phyloP scores from a whole-genome alignment of 2,329 filamentous ascomycete species.

The Ophiostoma populinum region DNA sequence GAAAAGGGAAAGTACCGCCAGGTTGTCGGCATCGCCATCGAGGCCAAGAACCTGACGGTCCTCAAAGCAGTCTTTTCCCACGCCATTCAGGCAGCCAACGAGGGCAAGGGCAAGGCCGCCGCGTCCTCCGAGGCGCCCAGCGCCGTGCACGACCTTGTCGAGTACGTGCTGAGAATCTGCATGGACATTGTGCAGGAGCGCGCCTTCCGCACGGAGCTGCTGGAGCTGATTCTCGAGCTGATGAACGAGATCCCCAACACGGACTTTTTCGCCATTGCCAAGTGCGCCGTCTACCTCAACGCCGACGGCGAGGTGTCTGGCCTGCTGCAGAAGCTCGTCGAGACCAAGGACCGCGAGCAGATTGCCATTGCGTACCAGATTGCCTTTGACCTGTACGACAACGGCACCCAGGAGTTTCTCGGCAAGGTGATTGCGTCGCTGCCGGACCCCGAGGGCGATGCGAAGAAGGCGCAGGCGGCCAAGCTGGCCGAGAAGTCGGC shows the following conservation, averaged over 20 bases:
- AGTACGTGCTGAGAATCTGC: constrained; percentile 88
- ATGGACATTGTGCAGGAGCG: constrained; percentile 97
- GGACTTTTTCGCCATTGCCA: constrained; percentile 95
- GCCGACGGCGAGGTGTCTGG: constrained; percentile 79
- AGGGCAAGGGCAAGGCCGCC: constrained; percentile 30
- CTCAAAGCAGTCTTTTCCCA: constrained; percentile 74
- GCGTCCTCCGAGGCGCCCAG: constrained; percentile 52
- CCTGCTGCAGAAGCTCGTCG: constrained; percentile 68
- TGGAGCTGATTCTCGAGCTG: constrained; percentile 86
- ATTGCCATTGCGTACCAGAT: constrained; percentile 89
- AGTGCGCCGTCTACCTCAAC: constrained; percentile 91
- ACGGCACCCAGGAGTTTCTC: constrained; percentile 93
- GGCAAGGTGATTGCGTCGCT: constrained; percentile 74
- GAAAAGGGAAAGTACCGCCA: constrained; percentile 77
- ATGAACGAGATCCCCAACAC: constrained; percentile 81
- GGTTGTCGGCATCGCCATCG: constrained; percentile 90
- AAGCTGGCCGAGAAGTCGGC: too few species aligned
- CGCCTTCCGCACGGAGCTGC: constrained; percentile 63
- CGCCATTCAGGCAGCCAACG: constrained; percentile 72
- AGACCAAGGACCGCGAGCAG: constrained; percentile 60
- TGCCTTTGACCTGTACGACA: constrained; percentile 95
- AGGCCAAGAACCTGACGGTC: constrained; percentile 81
- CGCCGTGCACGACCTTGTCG: constrained; percentile 54
- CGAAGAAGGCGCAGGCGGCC: constrained; percentile 15
- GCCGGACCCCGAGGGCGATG: constrained; percentile 33